Percentiles rank a stretch among this genome's conserved stretches.
These are phyloP conservation scores for Schizosaccharomyces versatilis DNA, from an alignment of 1,139 yeast species.

Conservation along the genomic window DNA sequence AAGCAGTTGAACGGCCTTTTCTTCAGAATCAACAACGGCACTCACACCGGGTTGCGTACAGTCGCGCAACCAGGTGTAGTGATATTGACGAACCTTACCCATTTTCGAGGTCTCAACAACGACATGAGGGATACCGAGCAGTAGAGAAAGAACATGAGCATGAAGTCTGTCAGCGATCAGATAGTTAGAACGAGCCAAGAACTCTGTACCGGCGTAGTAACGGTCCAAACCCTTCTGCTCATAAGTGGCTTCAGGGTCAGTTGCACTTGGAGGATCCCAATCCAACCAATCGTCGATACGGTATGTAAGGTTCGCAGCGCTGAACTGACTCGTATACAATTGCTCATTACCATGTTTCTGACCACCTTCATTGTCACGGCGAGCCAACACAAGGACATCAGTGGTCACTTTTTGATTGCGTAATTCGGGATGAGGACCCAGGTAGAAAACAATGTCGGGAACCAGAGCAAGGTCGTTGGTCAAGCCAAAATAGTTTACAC, in stretches of 20 bases:
- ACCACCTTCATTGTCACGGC: not conserved
- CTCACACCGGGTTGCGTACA: not conserved
- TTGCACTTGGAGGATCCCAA: not conserved
- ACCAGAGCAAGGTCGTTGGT: not conserved
- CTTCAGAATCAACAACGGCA: not conserved
- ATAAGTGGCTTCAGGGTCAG: not conserved
- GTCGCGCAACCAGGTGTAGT: constrained; percentile 2
- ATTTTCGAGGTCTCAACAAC: not conserved
- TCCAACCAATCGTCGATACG: constrained; percentile 3
- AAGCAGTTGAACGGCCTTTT: not conserved
- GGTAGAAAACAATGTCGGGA: constrained; percentile 2
- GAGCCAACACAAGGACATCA: not conserved
- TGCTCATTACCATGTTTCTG: not conserved
- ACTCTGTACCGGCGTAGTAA: not conserved
- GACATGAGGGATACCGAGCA: constrained; percentile 4
- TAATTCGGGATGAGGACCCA: not conserved
- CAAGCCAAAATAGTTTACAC: not conserved
- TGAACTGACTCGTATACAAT: not conserved
- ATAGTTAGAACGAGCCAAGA: not conserved
- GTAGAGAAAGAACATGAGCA: constrained; percentile 3
- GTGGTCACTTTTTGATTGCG: not conserved
- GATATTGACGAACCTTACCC: constrained; percentile 2
- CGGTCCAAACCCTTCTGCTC: not conserved
- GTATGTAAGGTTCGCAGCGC: not conserved
- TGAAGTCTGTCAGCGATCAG: constrained; percentile 5